phyloP scores from a whole-genome alignment of 768 basidiomycete genomes.

The Suillus lakei region DNA sequence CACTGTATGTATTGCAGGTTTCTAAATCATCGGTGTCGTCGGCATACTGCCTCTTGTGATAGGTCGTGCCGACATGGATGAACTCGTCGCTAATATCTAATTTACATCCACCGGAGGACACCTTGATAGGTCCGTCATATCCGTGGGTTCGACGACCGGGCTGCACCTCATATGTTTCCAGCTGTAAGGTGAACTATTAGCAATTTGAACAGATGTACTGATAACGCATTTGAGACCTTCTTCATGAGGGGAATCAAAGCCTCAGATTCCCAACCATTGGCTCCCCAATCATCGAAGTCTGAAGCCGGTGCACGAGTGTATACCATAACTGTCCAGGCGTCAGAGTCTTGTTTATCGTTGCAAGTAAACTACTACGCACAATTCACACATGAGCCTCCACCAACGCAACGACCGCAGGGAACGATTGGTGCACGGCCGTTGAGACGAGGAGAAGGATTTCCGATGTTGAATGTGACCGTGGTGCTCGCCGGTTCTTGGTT shows the following conservation, averaged over 20 bases:
- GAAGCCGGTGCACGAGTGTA: slow-evolving; percentile 62
- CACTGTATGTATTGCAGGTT: slow-evolving; percentile 50
- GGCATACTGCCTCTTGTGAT: slow-evolving; percentile 49
- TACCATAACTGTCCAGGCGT: slow-evolving; percentile 41
- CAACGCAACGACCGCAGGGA: slow-evolving; percentile 29
- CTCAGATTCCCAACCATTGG: slow-evolving; percentile 31
- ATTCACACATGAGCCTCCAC: slow-evolving; percentile 49
- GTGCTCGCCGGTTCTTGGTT: slow-evolving; percentile 21
- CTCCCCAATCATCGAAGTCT: slow-evolving; percentile 50
- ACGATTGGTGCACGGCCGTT: slow-evolving; percentile 21
- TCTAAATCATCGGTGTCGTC: slow-evolving; percentile 53
- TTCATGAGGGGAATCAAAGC: slow-evolving; percentile 28
- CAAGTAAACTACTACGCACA: slow-evolving; percentile 42
- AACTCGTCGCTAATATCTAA: slow-evolving; percentile 50
- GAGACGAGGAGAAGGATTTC: slow-evolving; percentile 22
- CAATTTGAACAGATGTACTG: not conserved
- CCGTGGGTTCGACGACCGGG: slow-evolving; percentile 23
- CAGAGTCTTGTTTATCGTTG: slow-evolving; percentile 1
- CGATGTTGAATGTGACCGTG: slow-evolving; percentile 20
- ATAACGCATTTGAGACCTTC: slow-evolving; percentile 20
- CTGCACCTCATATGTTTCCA: slow-evolving; percentile 28
- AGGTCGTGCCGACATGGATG: slow-evolving; percentile 48
- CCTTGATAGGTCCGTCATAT: slow-evolving; percentile 27
- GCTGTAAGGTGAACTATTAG: slow-evolving; percentile 13
- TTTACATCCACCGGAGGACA: slow-evolving; percentile 31